Conservation (phyloP, 2,329 filamentous ascomycete species). For the Capronia coronata region DNA sequence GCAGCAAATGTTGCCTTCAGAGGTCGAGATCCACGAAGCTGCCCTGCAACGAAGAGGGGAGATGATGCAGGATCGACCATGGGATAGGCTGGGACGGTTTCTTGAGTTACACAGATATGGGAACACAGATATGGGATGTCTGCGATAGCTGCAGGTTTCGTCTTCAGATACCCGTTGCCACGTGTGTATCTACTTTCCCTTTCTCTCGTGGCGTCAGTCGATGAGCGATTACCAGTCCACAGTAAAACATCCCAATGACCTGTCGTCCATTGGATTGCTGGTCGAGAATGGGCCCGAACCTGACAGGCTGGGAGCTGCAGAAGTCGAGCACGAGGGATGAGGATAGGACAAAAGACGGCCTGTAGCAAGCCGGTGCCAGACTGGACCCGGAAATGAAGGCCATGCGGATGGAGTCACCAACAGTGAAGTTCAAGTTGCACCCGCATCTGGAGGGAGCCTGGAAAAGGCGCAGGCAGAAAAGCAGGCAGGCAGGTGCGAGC, state of each 20-base stretch:
- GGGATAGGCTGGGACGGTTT: not conserved
- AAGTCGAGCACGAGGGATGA: not conserved
- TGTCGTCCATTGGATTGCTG: not conserved
- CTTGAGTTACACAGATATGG: conserved; percentile 2
- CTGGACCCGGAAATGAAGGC: not conserved
- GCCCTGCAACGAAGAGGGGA: not conserved
- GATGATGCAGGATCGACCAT: not conserved
- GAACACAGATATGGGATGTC: conserved; percentile 4
- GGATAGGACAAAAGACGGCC: not conserved
- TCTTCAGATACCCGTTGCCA: conserved; percentile 9
- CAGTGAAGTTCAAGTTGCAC: not conserved
- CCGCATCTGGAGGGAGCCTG: not conserved
- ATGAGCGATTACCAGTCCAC: not conserved
- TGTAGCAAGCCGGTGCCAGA: not conserved
- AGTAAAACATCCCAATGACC: not conserved
- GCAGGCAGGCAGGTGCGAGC: not conserved
- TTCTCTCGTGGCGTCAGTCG: not conserved
- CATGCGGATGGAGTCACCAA: not conserved
- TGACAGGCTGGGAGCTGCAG: not conserved
- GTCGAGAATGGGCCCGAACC: not conserved
- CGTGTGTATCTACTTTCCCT: conserved; percentile 1
- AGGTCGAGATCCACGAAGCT: not conserved
- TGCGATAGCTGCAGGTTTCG: conserved; percentile 10
- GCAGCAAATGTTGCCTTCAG: not conserved
- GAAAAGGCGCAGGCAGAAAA: not conserved